A percentile compares a stretch with the other conserved stretches of the same genome.
These are phyloP conservation scores for Whalleya microplaca DNA, from an alignment of 2,329 filamentous ascomycete species.

Conservation along the genomic window DNA sequence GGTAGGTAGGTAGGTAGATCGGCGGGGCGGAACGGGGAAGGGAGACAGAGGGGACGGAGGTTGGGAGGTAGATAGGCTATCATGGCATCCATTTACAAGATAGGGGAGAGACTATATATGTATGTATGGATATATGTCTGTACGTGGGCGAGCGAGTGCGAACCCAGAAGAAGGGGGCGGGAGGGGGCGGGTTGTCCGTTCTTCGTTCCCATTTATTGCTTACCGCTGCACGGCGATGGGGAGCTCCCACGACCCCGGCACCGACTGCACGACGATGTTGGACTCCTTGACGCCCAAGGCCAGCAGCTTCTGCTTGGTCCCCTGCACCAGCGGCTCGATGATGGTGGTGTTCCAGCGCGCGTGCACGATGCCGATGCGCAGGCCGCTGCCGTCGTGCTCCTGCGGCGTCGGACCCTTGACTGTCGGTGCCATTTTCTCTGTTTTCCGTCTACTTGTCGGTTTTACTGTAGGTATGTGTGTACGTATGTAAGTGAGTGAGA, in stretches of 20 bases:
- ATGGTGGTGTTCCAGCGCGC: constrained; percentile 92
- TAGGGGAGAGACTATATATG: too few relatives aligned
- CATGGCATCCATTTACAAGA: too few relatives aligned
- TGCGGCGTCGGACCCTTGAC: constrained; percentile 62
- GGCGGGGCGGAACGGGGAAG: constrained; percentile 4
- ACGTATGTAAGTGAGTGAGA: constrained; percentile 6
- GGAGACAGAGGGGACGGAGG: constrained; percentile 1
- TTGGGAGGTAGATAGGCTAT: too few relatives aligned
- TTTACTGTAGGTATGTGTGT: background rate
- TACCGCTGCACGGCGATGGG: constrained; percentile 88
- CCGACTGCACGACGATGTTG: constrained; percentile 87
- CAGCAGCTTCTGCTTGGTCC: constrained; percentile 77
- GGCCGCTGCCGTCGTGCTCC: constrained; percentile 67
- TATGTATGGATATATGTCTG: too few relatives aligned
- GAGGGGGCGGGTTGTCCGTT: background rate
- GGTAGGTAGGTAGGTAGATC: background rate
- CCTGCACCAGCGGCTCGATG: constrained; percentile 82
- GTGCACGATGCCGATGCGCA: constrained; percentile 94
- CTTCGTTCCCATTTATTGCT: constrained; percentile 37
- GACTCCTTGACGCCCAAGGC: constrained; percentile 80
- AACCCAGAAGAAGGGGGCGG: constrained; percentile 8
- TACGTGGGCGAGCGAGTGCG: too few relatives aligned
- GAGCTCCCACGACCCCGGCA: constrained; percentile 93
- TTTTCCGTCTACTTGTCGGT: background rate
- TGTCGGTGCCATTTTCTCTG: constrained; percentile 41